Evolutionary conservation across 148 eudicot genomes (phyloP).

Genomic region (Vaccinium corymbosum): DNA sequence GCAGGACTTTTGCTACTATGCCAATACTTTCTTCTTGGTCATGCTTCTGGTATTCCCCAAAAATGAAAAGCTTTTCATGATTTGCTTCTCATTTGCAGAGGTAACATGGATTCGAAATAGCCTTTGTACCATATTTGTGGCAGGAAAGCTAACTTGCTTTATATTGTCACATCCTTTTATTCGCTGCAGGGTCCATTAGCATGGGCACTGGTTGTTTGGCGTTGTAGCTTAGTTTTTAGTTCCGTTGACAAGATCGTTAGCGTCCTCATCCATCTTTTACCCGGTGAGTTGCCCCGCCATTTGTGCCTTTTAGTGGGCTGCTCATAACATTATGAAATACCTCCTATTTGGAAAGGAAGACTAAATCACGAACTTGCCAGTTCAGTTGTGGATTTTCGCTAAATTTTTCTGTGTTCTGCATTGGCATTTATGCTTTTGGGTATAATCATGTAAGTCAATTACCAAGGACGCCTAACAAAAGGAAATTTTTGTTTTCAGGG

Average conservation of each 20-base stretch:
- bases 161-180: background rate
- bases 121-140: background rate
- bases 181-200: constrained; percentile 84
- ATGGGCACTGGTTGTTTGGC: constrained; percentile 98
- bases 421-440: no score
- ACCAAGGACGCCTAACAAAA: constrained; percentile 9
- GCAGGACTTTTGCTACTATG: constrained; percentile 99
- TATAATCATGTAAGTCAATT: background rate
- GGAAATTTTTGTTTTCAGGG: constrained; percentile 42
- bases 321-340: background rate
- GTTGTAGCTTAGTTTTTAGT: constrained; percentile 91
- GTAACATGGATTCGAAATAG: constrained; percentile 27
- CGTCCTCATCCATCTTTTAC: constrained; percentile 92
- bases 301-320: background rate
- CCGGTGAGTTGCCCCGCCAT: constrained; percentile 52
- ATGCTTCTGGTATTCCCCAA: constrained; percentile 69
- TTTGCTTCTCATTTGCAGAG: constrained; percentile 98
- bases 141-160: background rate
- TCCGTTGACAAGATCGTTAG: constrained; percentile 92
- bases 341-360: background rate
- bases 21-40: constrained; percentile 89
- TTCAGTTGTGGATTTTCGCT: no score
- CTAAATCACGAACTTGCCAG: background rate
- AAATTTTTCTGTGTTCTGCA: no score
- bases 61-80: constrained; percentile 95